A percentile compares a stretch with the other conserved stretches of the same genome.
These are phyloP conservation scores for Lepiota brunneoincarnata DNA, from an alignment of 768 basidiomycete genomes.

Conservation along the genomic window DNA sequence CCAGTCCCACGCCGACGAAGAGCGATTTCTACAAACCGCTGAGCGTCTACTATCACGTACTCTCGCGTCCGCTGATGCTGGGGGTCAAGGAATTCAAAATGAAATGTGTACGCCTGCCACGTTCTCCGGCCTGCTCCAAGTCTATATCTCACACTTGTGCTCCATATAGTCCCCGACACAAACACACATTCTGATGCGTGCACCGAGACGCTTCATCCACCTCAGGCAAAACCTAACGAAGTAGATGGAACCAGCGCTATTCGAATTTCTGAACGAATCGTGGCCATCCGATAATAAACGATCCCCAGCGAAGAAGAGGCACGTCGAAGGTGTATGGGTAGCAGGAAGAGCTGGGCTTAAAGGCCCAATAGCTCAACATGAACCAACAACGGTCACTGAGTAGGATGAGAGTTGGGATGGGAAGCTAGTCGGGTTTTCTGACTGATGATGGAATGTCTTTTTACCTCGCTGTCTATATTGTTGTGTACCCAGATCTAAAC, in stretches of 20 bases:
- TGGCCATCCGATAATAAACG: not conserved
- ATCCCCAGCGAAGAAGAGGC: conserved; percentile 20
- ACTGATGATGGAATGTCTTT: conserved; percentile 35
- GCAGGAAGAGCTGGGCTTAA: conserved; percentile 24
- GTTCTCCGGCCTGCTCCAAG: not conserved
- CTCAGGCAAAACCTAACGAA: conserved; percentile 40
- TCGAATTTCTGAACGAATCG: conserved; percentile 39
- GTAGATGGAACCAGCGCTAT: conserved; percentile 35
- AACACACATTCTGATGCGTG: conserved; percentile 44
- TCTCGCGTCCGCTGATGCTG: conserved; percentile 31
- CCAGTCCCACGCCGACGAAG: conserved; percentile 26
- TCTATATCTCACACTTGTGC: not conserved
- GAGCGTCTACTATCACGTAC: conserved; percentile 35
- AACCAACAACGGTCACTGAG: conserved; percentile 8
- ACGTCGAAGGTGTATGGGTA: conserved; percentile 50
- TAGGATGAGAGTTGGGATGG: conserved; percentile 57
- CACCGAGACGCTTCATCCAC: conserved; percentile 43
- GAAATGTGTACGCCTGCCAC: conserved; percentile 28
- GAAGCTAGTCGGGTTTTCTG: conserved; percentile 47
- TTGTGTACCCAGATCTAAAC: not conserved
- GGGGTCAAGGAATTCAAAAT: conserved; percentile 31
- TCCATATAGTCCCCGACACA: conserved; percentile 38
- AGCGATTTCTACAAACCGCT: conserved; percentile 29
- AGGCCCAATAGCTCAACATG: conserved; percentile 4
- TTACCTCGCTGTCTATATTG: not conserved